Conservation (phyloP, 768 basidiomycete species). For the Amanita pseudoporphyria region DNA sequence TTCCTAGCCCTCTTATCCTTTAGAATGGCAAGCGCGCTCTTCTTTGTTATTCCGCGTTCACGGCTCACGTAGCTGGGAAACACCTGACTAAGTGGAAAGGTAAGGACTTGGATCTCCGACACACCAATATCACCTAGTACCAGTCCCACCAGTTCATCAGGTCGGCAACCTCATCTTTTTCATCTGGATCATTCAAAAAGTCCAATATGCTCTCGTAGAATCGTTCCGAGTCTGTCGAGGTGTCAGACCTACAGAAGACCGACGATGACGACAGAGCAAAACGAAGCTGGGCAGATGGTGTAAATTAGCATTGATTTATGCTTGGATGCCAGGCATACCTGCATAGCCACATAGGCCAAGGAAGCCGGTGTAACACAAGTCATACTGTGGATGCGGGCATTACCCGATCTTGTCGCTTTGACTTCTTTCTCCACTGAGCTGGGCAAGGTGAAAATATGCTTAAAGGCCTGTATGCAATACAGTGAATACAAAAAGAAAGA, state of each 20-base stretch:
- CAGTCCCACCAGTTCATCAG: too few relatives aligned
- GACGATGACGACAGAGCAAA: constrained; percentile 6
- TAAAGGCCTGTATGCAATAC: too few relatives aligned
- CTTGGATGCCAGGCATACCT: background rate
- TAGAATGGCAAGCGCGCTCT: constrained; percentile 2
- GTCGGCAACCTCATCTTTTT: too few relatives aligned
- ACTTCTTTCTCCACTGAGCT: too few relatives aligned
- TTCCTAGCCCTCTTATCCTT: constrained; percentile 5
- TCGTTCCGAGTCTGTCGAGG: constrained; percentile 5
- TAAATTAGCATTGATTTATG: background rate
- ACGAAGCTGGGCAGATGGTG: background rate
- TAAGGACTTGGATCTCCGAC: background rate
- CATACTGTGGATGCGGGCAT: constrained; percentile 10
- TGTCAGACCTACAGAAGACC: too few relatives aligned
- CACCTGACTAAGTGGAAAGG: background rate
- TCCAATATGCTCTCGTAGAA: constrained; percentile 9
- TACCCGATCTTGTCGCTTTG: too few relatives aligned
- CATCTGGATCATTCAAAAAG: too few relatives aligned
- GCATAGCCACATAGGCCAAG: too few relatives aligned
- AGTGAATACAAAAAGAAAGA: too few relatives aligned
- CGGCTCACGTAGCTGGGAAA: background rate
- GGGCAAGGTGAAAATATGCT: too few relatives aligned
- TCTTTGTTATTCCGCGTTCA: background rate
- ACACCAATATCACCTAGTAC: constrained; percentile 10
- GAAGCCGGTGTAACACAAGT: constrained; percentile 8